phyloP scores from a whole-genome alignment of 1,284 basidiomycete species.

The Vanrija sp. region DNA sequence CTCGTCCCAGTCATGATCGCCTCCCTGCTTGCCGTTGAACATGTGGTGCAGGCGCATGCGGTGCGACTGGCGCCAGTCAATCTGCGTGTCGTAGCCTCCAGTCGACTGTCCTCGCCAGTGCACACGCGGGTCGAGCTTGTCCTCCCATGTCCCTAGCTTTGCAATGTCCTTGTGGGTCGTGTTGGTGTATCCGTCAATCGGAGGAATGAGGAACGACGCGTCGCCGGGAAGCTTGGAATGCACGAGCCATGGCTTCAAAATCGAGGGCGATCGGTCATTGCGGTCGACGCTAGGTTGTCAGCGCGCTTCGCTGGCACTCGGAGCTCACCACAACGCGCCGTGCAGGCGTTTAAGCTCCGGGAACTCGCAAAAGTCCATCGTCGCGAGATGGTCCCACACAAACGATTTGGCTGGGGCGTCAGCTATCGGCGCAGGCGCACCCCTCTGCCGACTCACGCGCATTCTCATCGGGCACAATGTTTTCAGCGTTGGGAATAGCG shows the following conservation, averaged over 20 bases:
- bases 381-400: slow-evolving; percentile 50
- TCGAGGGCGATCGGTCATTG: slow-evolving; percentile 42
- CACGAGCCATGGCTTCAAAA: slow-evolving; percentile 44
- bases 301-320: no score
- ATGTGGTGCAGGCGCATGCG: slow-evolving; percentile 48
- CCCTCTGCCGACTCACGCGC: slow-evolving; percentile 23
- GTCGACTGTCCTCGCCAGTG: slow-evolving; percentile 51
- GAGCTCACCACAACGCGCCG: slow-evolving; percentile 42
- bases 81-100: slow-evolving; percentile 42
- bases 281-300: slow-evolving; percentile 34
- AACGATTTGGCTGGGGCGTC: slow-evolving; percentile 38
- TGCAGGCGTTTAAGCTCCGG: slow-evolving; percentile 49
- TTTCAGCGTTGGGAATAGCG: slow-evolving; percentile 36
- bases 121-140: slow-evolving; percentile 44
- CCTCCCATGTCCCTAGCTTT: slow-evolving; percentile 37
- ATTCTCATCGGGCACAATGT: slow-evolving; percentile 29
- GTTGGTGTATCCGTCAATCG: slow-evolving; percentile 46
- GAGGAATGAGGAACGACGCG: slow-evolving; percentile 42
- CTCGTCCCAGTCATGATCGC: slow-evolving; percentile 26
- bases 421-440: not conserved
- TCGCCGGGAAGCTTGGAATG: slow-evolving; percentile 48
- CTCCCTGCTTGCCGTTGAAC: slow-evolving; percentile 46
- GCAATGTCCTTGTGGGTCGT: slow-evolving; percentile 32
- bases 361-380: slow-evolving; percentile 54
- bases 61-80: slow-evolving; percentile 49